Evolutionary conservation across 2,329 filamentous ascomycete genomes (phyloP).

Genomic region (Colletotrichum cereale): DNA sequence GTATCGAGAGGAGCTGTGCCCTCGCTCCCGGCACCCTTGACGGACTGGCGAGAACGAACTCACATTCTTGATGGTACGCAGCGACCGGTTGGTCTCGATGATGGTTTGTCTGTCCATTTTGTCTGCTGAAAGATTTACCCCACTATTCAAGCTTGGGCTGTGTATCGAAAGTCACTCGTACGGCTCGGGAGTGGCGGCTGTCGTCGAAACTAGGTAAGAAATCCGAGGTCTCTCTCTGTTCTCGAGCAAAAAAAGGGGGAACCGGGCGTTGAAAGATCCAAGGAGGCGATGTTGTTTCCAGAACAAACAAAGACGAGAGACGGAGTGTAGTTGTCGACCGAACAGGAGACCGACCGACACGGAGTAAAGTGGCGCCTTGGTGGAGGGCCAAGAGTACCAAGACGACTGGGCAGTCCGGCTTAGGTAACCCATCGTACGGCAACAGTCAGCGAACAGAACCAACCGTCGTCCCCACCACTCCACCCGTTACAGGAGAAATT

Average conservation of each 20-base stretch:
- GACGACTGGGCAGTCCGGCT: conserved; percentile 34
- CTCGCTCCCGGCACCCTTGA: background rate
- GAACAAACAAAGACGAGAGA: conserved; percentile 30
- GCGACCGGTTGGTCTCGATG: conserved; percentile 83
- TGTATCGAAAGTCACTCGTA: conserved; percentile 4
- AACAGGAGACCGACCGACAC: conserved; percentile 31
- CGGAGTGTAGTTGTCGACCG: conserved; percentile 21
- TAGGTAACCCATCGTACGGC: conserved; percentile 30
- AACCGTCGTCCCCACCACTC: conserved; percentile 19
- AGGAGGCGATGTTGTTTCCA: conserved; percentile 36
- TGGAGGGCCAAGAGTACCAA: conserved; percentile 32
- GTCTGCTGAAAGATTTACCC: conserved; percentile 11
- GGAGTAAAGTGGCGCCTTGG: conserved; percentile 34
- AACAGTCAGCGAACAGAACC: conserved; percentile 33
- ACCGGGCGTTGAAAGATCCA: background rate
- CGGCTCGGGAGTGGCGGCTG: background rate
- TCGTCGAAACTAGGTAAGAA: background rate
- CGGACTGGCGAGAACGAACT: conserved; percentile 45
- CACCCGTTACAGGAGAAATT: conserved; percentile 15
- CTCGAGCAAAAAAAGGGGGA: conserved; percentile 1
- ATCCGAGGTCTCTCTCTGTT: background rate
- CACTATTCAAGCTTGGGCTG: conserved; percentile 9
- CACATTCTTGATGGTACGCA: conserved; percentile 89
- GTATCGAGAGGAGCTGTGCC: conserved; percentile 6
- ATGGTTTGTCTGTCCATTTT: conserved; percentile 66